Percentiles rank a stretch among this genome's conserved stretches.
Conservation (phyloP, 192 early-diverging fungal species). For the Mortierella hygrophila region DNA sequence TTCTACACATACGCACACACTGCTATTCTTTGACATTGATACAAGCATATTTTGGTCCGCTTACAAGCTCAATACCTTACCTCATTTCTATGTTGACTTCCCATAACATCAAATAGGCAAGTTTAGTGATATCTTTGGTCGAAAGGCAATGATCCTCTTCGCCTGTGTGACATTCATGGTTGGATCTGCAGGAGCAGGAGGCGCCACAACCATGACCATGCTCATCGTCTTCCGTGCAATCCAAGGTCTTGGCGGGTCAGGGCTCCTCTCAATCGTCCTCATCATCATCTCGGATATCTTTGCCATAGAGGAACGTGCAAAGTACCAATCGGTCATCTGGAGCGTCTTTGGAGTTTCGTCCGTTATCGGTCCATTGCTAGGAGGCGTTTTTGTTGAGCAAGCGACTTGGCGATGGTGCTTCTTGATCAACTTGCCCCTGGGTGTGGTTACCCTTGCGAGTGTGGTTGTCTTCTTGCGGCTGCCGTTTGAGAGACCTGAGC, state of each 20-base stretch:
- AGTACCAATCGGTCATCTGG: slow-evolving; percentile 87
- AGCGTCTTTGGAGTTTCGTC: slow-evolving; percentile 84
- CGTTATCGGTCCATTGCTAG: slow-evolving; percentile 86
- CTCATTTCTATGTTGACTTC: neutral
- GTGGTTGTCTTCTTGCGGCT: slow-evolving; percentile 71
- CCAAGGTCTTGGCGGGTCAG: slow-evolving; percentile 87
- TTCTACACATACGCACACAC: neutral
- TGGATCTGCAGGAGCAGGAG: slow-evolving; percentile 88
- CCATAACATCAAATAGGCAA: slow-evolving; percentile 56
- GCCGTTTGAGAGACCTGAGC: slow-evolving; percentile 65
- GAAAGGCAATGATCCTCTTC: slow-evolving; percentile 81
- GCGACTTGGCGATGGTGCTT: slow-evolving; percentile 82
- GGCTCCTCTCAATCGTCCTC: slow-evolving; percentile 79
- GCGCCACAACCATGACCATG: slow-evolving; percentile 70
- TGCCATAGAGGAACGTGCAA: slow-evolving; percentile 85
- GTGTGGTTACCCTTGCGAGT: slow-evolving; percentile 70
- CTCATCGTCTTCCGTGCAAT: slow-evolving; percentile 84
- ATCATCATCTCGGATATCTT: slow-evolving; percentile 92
- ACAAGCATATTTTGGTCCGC: neutral
- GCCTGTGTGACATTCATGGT: slow-evolving; percentile 83
- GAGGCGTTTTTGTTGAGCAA: slow-evolving; percentile 85
- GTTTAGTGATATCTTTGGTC: slow-evolving; percentile 93
- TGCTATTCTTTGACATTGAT: too few species aligned
- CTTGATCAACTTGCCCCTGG: slow-evolving; percentile 90
- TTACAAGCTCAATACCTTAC: neutral